Base-by-base conservation (phyloP, 2,329 filamentous ascomycete species). In the Fonsecaea monophora region DNA sequence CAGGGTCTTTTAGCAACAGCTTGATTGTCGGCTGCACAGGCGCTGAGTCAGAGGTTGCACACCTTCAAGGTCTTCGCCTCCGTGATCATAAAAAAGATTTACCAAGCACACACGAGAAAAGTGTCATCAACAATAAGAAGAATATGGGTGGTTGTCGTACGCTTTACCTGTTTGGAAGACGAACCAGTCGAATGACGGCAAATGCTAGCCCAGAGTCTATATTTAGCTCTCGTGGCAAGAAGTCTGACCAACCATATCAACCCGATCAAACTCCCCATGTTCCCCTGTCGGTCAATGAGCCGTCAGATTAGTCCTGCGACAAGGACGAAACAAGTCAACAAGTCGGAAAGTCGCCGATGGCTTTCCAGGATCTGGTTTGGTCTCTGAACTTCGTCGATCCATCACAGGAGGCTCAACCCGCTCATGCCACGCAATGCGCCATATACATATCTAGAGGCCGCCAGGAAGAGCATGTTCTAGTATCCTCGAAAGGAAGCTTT, bases 391-490 rank as follows among this genome's bases (percentile, higher is more conserved):
- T 50, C 45, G 9, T 50, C 45, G 18, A 30, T 50, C 10, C 45
- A 50, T 37, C 13, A 37, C 18, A 54, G 32, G 59, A 54, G 34
- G 37, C 48, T 62, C 18, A 54, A 62, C 42, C 57, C 57, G 45
- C 57, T 45, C 25, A 40, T 53, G 59, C 48, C 59, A 40, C 59
- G 59, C 59, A 62, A 62, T 42, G 59, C 38, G 48, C 53, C 34
- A 62, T 54, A 62, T 35, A 30, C 30, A 42, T 18, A 32, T 4
- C 30, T 32, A 32, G 13, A 45, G 57, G 21, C 2, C 6, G 30
- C 13, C 25, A 10, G 30, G 32, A n/a, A 53, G 37, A 13, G 40
- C 15, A 10, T 54, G 37, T 25, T 9, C 21, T 32, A 21, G 59
- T 32, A 35, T 38, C 53, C 4, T 35, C 53, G 53, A 34, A 12